Percentiles rank a stretch among this genome's conserved stretches.
Conservation (phyloP, 352 stramenopile species). For the Phytophthora melonis region DNA sequence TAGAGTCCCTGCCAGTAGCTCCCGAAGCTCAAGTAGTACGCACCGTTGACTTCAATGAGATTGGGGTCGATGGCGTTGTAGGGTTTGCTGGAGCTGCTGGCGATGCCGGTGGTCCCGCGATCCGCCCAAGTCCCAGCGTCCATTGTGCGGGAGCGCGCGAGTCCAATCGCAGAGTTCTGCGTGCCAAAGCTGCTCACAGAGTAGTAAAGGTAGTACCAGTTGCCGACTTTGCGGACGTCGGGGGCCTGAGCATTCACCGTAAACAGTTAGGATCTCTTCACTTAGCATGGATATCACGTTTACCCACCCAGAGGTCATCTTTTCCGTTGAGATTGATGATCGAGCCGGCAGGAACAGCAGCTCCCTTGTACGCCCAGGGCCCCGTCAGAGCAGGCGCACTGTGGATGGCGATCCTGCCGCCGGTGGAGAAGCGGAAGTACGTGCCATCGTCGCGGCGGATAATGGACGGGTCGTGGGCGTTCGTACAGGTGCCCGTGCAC, state of each 20-base stretch:
- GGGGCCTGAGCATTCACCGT: constrained; percentile 28
- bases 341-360: constrained; percentile 48
- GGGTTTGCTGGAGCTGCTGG: constrained; percentile 35
- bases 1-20: constrained; percentile 51
- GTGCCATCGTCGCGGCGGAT: constrained; percentile 47
- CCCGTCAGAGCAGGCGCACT: constrained; percentile 45
- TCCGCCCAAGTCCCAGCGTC: constrained; percentile 54
- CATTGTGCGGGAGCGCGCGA: constrained; percentile 49
- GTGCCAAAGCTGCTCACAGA: constrained; percentile 56
- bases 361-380: constrained; percentile 50
- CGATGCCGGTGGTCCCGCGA: constrained; percentile 40
- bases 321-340: constrained; percentile 52
- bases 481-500: constrained; percentile 34
- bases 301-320: constrained; percentile 49
- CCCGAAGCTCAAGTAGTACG: constrained; percentile 52
- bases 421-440: constrained; percentile 60
- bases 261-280: not conserved
- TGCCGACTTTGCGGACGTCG: constrained; percentile 51
- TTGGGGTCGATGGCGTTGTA: constrained; percentile 69
- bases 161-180: constrained; percentile 54
- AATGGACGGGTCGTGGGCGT: constrained; percentile 53
- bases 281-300: not conserved
- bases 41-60: constrained; percentile 34
- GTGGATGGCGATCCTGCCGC: constrained; percentile 51
- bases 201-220: constrained; percentile 71